phyloP scores from a whole-genome alignment of 75 land plant species.

The Gnetum montanum region DNA sequence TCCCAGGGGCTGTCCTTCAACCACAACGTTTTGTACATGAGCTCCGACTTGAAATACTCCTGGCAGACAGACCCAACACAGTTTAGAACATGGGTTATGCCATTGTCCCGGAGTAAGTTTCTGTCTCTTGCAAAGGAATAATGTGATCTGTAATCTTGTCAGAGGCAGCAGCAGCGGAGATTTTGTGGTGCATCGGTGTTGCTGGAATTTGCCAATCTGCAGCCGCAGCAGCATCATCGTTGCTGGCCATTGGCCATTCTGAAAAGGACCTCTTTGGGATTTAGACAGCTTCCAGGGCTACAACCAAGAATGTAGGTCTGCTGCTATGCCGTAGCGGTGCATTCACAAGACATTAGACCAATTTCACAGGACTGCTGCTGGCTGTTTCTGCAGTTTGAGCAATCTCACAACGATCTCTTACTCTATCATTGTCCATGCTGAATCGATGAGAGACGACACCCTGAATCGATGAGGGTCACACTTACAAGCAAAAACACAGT shows the following conservation, averaged over 20 bases:
- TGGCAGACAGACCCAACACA: constrained; percentile 50
- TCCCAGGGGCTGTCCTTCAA: constrained; percentile 43
- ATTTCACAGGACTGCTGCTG: too few species aligned
- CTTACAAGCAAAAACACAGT: too few species aligned
- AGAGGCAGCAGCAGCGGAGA: constrained; percentile 51
- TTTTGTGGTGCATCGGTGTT: constrained; percentile 18
- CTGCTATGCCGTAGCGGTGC: too few species aligned
- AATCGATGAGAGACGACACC: too few species aligned
- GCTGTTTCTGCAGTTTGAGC: too few species aligned
- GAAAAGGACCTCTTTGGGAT: constrained; percentile 12
- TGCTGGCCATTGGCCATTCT: constrained; percentile 15
- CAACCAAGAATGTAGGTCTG: too few species aligned
- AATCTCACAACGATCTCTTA: too few species aligned
- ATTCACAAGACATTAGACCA: too few species aligned
- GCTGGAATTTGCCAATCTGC: constrained; percentile 11
- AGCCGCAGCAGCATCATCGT: constrained; percentile 9
- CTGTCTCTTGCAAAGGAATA: constrained; percentile 32
- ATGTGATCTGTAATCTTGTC: constrained; percentile 32
- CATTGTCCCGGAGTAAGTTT: constrained; percentile 19
- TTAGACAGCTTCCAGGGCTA: constrained; percentile 14
- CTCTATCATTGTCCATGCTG: too few species aligned
- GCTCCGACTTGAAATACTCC: constrained; percentile 31
- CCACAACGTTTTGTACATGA: constrained; percentile 50
- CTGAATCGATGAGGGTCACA: too few species aligned
- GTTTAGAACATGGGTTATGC: constrained; percentile 52